These are phyloP conservation scores for Neurospora sp. DNA, from an alignment of 495 filamentous ascomycete species.

Conservation along the genomic window DNA sequence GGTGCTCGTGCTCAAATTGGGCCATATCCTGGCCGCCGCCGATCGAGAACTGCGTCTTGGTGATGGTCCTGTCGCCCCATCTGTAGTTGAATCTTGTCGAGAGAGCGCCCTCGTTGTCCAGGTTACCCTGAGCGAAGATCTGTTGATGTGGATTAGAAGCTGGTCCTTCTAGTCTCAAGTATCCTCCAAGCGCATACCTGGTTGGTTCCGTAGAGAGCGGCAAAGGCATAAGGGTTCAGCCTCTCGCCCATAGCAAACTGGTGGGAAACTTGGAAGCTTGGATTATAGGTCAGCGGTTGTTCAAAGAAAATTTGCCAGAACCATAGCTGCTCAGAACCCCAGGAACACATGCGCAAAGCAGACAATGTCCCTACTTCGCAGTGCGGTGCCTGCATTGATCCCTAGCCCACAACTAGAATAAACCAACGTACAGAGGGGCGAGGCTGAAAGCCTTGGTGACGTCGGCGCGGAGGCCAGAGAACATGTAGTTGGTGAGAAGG, in stretches of 20 bases:
- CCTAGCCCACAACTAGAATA: not conserved
- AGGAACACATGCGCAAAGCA: not conserved
- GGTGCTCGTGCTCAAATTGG: conserved; percentile 89
- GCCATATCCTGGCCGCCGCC: conserved; percentile 58
- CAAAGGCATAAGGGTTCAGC: conserved; percentile 87
- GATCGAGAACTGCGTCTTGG: conserved; percentile 78
- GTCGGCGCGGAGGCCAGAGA: conserved; percentile 88
- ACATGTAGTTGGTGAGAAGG: conserved; percentile 88
- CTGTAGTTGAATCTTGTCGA: conserved; percentile 82
- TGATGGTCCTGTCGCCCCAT: conserved; percentile 63
- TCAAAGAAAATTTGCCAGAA: not conserved
- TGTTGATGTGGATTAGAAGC: conserved; percentile 24
- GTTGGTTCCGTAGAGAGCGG: conserved; percentile 81
- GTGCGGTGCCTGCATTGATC: not conserved
- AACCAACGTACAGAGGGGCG: conserved; percentile 49
- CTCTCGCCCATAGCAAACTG: conserved; percentile 88
- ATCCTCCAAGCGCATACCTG: conserved; percentile 50
- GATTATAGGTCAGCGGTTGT: not conserved
- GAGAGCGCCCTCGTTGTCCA: conserved; percentile 81
- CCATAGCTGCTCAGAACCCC: not conserved
- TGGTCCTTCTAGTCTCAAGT: not conserved
- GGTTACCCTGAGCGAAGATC: conserved; percentile 90
- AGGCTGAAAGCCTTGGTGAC: conserved; percentile 91
- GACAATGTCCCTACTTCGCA: not conserved
- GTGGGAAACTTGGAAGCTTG: conserved; percentile 85